Evolutionary conservation across 768 basidiomycete species (phyloP), one percentile per base, ranked within the genome.

Genomic region (Lentinus brumalis): DNA sequence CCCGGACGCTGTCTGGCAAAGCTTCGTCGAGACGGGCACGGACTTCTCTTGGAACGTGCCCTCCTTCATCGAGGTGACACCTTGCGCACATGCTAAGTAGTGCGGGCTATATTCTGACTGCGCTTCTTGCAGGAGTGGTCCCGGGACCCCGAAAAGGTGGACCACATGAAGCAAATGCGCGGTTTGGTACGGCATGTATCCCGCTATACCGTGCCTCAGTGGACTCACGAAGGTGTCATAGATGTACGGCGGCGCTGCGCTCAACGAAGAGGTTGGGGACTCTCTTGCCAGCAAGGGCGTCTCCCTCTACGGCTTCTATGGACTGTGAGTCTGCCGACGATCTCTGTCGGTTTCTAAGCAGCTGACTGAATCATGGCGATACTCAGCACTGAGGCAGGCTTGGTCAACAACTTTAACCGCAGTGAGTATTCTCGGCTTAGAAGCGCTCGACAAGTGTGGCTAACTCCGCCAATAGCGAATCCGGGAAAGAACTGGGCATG

Each of bases 91-190:
- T 46, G n/a, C n/a, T 18, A 26, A 26, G 21, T 18, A 26, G 21
- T 26, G 21, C 21, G 21, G 21, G 21, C 21, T 26, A 26, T 18
- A 29, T 9, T 12, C 4, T 26, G 9, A 49, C 12, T 49, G n/a
- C 11, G 4, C 4, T 30, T 12, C 32, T 12, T 8, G 12, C n/a
- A 67, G 66, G 58, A 61, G 26, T 68, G 64, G 67, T 44, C 62
- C 5, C 60, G 59, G 14, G 59, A 68, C 39, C 65, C 67, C n/a
- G 60, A 59, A 32, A 61, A 68, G 47, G 60, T 68, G 1, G 10
- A n/a, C 31, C 15, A 40, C 42, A 60, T 68, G 54, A 63, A 54
- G 44, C 53, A 42, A 30, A 50, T 63, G 62, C 46, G 53, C 40
- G 58, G 67, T 46, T 12, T 50, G 18, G 50, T 56, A 11, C 46